These are phyloP conservation scores for Ustilaginoidea virens DNA, from an alignment of 2,329 filamentous ascomycete genomes.

Conservation along the genomic window DNA sequence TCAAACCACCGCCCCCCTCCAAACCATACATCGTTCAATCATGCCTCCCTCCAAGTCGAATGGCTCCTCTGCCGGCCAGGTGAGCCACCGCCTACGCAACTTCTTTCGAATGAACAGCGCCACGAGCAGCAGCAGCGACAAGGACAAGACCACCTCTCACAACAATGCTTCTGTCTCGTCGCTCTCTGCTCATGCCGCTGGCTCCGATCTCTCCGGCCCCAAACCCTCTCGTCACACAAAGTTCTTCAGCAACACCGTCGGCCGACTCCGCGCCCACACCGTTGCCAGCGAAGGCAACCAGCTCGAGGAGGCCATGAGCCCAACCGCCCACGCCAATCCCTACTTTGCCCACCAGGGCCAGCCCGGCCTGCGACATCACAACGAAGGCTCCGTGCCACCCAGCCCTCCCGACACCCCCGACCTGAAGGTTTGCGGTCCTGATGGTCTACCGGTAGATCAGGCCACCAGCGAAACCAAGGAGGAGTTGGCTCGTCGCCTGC, in stretches of 20 bases:
- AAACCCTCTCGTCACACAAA: slow-evolving; percentile 72
- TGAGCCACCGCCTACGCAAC: slow-evolving; percentile 53
- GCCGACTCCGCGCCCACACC: slow-evolving; percentile 76
- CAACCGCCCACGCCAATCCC: slow-evolving; percentile 86
- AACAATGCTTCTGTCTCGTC: slow-evolving; percentile 3
- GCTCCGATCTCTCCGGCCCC: slow-evolving; percentile 7
- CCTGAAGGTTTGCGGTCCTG: slow-evolving; percentile 55
- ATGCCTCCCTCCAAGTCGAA: slow-evolving; percentile 41
- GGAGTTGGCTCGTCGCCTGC: slow-evolving; percentile 80
- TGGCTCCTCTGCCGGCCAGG: slow-evolving; percentile 36
- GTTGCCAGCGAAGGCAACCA: slow-evolving; percentile 86
- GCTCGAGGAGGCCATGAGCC: slow-evolving; percentile 76
- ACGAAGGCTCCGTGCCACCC: slow-evolving; percentile 81
- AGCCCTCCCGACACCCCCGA: slow-evolving; percentile 84
- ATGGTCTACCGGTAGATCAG: slow-evolving; percentile 47
- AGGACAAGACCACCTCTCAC: slow-evolving; percentile 13
- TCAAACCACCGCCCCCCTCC: slow-evolving; percentile 4
- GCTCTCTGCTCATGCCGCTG: slow-evolving; percentile 7
- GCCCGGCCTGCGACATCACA: slow-evolving; percentile 84
- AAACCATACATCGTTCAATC: slow-evolving; percentile 6
- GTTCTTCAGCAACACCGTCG: slow-evolving; percentile 75
- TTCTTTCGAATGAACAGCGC: slow-evolving; percentile 53
- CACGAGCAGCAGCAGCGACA: slow-evolving; percentile 20
- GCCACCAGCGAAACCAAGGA: slow-evolving; percentile 74
- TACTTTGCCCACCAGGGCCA: slow-evolving; percentile 96